These are phyloP conservation scores for Polygonum maritimum DNA, from an alignment of 148 eudicot species.

Conservation along the genomic window DNA sequence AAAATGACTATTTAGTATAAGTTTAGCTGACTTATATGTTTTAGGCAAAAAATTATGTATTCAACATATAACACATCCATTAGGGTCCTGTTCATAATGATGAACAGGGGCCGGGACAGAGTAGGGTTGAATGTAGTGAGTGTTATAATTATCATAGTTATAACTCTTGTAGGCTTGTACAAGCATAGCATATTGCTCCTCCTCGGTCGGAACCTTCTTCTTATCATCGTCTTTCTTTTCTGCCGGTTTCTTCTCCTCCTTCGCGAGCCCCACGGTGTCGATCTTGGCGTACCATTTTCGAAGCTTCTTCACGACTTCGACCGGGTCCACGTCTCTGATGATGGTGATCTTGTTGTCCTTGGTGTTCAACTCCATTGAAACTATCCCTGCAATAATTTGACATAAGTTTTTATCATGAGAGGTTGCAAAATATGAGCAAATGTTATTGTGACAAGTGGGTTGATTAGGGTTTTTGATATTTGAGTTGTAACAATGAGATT, in stretches of 20 bases:
- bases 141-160: background rate
- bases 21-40: too few relatives aligned
- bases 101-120: background rate
- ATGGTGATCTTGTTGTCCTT: background rate
- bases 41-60: too few relatives aligned
- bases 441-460: too few relatives aligned
- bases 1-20: too few relatives aligned
- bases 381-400: background rate
- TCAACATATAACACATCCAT: conserved; percentile 2
- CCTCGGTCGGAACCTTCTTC: background rate
- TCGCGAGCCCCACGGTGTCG: background rate
- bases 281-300: background rate
- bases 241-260: background rate
- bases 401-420: background rate
- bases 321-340: background rate
- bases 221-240: background rate
- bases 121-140: background rate
- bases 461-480: background rate
- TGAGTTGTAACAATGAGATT: background rate
- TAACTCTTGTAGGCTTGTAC: background rate
- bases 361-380: background rate
- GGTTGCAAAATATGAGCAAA: too few relatives aligned
- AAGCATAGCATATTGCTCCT: background rate
- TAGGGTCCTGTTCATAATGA: background rate
- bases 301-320: background rate